Percentiles rank a stretch among this genome's conserved stretches.
These are phyloP conservation scores for Cryptosporidium xiaoi DNA, from an alignment of 169 alveolate species.

Conservation along the genomic window DNA sequence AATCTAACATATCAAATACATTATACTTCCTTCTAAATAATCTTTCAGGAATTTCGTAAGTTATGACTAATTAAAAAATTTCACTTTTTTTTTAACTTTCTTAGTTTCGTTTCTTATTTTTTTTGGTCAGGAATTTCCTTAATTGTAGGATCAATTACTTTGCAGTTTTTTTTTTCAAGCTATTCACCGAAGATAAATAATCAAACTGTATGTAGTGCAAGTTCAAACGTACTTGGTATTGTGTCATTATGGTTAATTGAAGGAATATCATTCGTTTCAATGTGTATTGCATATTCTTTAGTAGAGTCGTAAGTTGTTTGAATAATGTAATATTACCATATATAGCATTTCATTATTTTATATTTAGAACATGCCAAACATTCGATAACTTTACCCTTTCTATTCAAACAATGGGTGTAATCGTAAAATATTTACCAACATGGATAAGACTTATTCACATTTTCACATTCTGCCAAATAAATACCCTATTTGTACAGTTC, in stretches of 20 bases:
- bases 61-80: background rate
- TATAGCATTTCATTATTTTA: background rate
- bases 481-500: conserved; percentile 69
- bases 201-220: conserved; percentile 76
- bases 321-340: background rate
- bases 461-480: conserved; percentile 76
- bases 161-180: conserved; percentile 71
- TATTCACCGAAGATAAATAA: conserved; percentile 75
- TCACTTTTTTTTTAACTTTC: background rate
- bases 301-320: conserved; percentile 61
- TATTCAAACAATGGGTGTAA: conserved; percentile 71
- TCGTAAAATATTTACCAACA: conserved; percentile 76
- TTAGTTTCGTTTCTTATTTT: conserved; percentile 76
- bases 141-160: conserved; percentile 74
- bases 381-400: conserved; percentile 73
- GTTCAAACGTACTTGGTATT: conserved; percentile 61
- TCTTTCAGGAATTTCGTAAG: conserved; percentile 64
- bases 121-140: conserved; percentile 79
- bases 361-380: conserved; percentile 30
- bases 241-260: conserved; percentile 76
- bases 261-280: conserved; percentile 56
- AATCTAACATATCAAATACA: conserved; percentile 27
- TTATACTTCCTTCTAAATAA: conserved; percentile 47
- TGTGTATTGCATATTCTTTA: conserved; percentile 69
- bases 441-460: conserved; percentile 77